Evolutionary conservation across 257 asterid species (phyloP).

Genomic region (Salvia splendens): DNA sequence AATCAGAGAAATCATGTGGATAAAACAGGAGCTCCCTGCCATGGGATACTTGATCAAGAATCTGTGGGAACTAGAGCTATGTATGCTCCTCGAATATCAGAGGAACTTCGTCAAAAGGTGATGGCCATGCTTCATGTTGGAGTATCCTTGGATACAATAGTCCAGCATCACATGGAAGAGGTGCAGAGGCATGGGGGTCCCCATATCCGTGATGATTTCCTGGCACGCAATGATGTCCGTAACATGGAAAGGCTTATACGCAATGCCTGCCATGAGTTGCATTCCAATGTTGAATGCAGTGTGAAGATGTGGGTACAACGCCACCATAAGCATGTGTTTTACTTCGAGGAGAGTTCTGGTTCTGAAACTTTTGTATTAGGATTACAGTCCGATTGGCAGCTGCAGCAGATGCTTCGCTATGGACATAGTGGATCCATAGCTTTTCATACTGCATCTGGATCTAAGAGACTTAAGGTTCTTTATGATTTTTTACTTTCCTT

Average conservation of each 20-base stretch:
- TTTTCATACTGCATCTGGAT: conserved; percentile 38
- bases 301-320: conserved; percentile 56
- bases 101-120: conserved; percentile 55
- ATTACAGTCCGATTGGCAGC: conserved; percentile 61
- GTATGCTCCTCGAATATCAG: conserved; percentile 64
- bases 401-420: conserved; percentile 58
- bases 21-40: conserved; percentile 56
- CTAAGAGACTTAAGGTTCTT: conserved; percentile 51
- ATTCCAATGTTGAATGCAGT: conserved; percentile 45
- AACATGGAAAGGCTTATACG: conserved; percentile 56
- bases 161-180: conserved; percentile 60
- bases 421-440: conserved; percentile 51
- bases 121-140: conserved; percentile 59
- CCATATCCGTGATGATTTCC: conserved; percentile 51
- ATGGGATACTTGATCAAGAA: conserved; percentile 55
- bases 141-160: conserved; percentile 43
- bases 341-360: conserved; percentile 42
- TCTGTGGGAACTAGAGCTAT: conserved; percentile 62
- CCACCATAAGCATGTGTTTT: conserved; percentile 49
- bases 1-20: conserved; percentile 56
- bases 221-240: conserved; percentile 55
- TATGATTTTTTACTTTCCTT: conserved; percentile 7
- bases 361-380: conserved; percentile 47
- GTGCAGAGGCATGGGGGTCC: conserved; percentile 66
- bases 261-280: conserved; percentile 43